Conservation (phyloP, 192 early-diverging fungal genomes). For the Geranomyces variabilis region DNA sequence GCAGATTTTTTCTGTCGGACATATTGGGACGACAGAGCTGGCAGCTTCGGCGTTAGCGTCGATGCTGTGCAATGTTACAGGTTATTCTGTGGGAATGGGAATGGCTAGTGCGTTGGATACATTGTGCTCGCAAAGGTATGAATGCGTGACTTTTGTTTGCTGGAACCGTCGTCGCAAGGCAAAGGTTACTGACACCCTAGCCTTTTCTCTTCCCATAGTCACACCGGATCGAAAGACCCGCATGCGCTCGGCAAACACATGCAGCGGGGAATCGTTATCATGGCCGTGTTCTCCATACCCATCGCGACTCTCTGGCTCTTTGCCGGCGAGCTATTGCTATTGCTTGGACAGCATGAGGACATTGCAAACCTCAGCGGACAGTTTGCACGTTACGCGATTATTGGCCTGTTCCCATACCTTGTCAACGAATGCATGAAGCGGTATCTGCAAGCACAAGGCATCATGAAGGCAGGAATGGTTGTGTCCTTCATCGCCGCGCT, state of each 20-base stretch:
- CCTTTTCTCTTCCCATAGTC: background rate
- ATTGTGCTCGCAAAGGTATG: slow-evolving; percentile 55
- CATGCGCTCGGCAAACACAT: slow-evolving; percentile 55
- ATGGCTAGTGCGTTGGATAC: slow-evolving; percentile 60
- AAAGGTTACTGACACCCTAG: background rate
- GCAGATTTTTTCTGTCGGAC: slow-evolving; percentile 36
- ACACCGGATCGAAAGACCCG: slow-evolving; percentile 39
- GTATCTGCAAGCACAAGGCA: slow-evolving; percentile 84
- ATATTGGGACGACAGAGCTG: slow-evolving; percentile 52
- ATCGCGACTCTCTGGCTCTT: slow-evolving; percentile 74
- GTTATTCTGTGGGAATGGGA: slow-evolving; percentile 49
- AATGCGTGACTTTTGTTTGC: slow-evolving; percentile 29
- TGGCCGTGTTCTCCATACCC: slow-evolving; percentile 68
- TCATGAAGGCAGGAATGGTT: slow-evolving; percentile 82
- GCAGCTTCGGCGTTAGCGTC: slow-evolving; percentile 40
- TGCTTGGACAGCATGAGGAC: slow-evolving; percentile 73
- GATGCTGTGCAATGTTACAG: slow-evolving; percentile 53
- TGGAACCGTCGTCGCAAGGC: background rate
- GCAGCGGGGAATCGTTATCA: slow-evolving; percentile 73
- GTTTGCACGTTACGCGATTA: slow-evolving; percentile 70
- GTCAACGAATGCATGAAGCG: slow-evolving; percentile 84
- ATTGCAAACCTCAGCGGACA: slow-evolving; percentile 69
- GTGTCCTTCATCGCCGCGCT: slow-evolving; percentile 73
- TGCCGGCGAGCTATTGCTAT: slow-evolving; percentile 68
- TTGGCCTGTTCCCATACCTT: slow-evolving; percentile 77